A percentile compares a stretch with the other conserved stretches of the same genome.
These are phyloP conservation scores for Monosporascus sp. DNA, from an alignment of 2,329 filamentous ascomycete species.

Conservation along the genomic window DNA sequence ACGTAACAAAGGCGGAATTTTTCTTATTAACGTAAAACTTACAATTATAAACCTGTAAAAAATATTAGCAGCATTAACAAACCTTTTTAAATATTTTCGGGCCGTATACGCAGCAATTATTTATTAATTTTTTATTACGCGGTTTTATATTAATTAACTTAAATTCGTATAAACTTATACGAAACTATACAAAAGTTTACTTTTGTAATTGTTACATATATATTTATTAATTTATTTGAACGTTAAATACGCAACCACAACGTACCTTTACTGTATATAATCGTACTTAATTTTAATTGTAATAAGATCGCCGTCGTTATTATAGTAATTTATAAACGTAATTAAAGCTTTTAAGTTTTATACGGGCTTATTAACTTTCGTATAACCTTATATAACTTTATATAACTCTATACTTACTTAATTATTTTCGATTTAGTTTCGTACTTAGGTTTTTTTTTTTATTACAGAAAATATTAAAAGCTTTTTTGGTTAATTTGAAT, in stretches of 20 bases:
- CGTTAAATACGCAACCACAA: neutral
- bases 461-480: too few relatives aligned
- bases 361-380: too few relatives aligned
- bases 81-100: neutral
- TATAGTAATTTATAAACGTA: neutral
- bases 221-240: neutral
- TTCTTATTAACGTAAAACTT: neutral
- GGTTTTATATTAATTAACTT: neutral
- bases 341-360: neutral
- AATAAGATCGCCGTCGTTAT: fast-evolving
- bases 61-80: neutral
- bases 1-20: neutral
- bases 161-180: neutral
- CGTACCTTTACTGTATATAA: neutral
- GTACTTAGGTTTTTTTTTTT: too few relatives aligned
- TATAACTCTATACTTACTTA: too few relatives aligned
- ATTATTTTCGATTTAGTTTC: too few relatives aligned
- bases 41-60: neutral
- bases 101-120: neutral
- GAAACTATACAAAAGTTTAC: neutral
- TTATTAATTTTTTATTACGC: neutral
- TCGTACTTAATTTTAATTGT: neutral
- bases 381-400: too few relatives aligned
- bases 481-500: too few relatives aligned
- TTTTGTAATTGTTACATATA: neutral